Conservation (phyloP, 2,329 filamentous ascomycete species). For the Exophiala viscosa region DNA sequence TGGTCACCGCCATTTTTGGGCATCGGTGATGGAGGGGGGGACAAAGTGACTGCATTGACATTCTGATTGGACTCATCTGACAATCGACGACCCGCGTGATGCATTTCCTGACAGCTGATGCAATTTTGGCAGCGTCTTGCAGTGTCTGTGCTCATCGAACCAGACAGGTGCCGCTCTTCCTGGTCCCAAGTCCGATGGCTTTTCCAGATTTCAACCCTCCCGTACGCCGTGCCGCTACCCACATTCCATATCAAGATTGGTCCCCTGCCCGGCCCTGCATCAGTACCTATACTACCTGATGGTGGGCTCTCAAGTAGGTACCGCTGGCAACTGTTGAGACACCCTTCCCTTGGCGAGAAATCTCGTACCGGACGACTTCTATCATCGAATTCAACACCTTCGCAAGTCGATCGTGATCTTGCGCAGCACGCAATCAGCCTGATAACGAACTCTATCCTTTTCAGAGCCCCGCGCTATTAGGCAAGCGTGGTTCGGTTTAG, state of each 20-base stretch:
- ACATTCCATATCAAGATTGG: not conserved
- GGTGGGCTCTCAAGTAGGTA: too few relatives aligned
- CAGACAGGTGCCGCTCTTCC: conserved; percentile 2
- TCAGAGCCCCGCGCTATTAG: not conserved
- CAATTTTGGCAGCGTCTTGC: not conserved
- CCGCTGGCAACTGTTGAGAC: too few relatives aligned
- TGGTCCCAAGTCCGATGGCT: not conserved
- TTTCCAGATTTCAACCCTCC: conserved; percentile 2
- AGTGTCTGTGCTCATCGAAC: conserved; percentile 1
- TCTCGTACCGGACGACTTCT: too few relatives aligned
- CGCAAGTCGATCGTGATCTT: too few relatives aligned
- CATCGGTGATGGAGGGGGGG: too few relatives aligned
- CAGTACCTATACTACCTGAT: not conserved
- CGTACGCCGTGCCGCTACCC: not conserved
- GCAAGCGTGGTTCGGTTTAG: conserved; percentile 4
- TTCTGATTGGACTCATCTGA: not conserved
- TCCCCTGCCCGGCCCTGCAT: not conserved
- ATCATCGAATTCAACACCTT: too few relatives aligned
- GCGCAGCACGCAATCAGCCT: not conserved
- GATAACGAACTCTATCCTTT: not conserved
- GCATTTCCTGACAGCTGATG: conserved; percentile 7
- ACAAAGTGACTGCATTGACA: too few relatives aligned
- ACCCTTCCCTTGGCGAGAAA: too few relatives aligned
- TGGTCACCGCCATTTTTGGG: too few relatives aligned
- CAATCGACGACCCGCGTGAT: not conserved